A percentile compares a stretch with the other conserved stretches of the same genome.
Conservation (phyloP, 2,329 filamentous ascomycete species). For the Verticillium albo-atrum region DNA sequence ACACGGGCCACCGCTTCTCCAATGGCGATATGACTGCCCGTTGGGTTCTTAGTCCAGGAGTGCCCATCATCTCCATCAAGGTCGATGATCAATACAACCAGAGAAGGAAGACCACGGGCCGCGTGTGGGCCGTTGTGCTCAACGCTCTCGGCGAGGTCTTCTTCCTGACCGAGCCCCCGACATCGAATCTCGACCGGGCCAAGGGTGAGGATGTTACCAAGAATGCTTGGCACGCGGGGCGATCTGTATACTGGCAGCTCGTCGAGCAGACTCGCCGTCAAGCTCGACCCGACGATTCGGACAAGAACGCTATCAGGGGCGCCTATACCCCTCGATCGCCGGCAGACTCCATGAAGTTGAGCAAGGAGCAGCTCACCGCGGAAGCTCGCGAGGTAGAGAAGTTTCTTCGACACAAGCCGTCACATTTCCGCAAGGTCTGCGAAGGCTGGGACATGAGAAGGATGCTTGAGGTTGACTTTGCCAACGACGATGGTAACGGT, state of each 20-base stretch:
- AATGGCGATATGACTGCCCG: constrained; percentile 79
- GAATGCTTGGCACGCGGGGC: constrained; percentile 75
- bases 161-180: constrained; percentile 54
- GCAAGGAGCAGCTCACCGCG: constrained; percentile 63
- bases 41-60: constrained; percentile 88
- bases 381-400: constrained; percentile 80
- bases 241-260: constrained; percentile 75
- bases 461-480: constrained; percentile 83
- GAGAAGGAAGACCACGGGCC: constrained; percentile 62
- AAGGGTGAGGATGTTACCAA: constrained; percentile 54
- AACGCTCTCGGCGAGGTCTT: constrained; percentile 92
- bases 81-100: constrained; percentile 79
- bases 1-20: constrained; percentile 56
- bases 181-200: constrained; percentile 28
- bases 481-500: constrained; percentile 68
- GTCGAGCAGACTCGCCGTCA: constrained; percentile 72
- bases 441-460: constrained; percentile 91
- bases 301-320: constrained; percentile 61
- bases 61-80: constrained; percentile 79
- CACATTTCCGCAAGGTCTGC: constrained; percentile 73
- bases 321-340: constrained; percentile 80
- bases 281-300: constrained; percentile 68
- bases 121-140: constrained; percentile 87
- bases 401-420: constrained; percentile 67
- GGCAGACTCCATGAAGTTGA: constrained; percentile 67